A percentile compares a stretch with the other conserved stretches of the same genome.
These are phyloP conservation scores for Micractinium conductrix DNA, from an alignment of 139 green algal species.

Conservation along the genomic window DNA sequence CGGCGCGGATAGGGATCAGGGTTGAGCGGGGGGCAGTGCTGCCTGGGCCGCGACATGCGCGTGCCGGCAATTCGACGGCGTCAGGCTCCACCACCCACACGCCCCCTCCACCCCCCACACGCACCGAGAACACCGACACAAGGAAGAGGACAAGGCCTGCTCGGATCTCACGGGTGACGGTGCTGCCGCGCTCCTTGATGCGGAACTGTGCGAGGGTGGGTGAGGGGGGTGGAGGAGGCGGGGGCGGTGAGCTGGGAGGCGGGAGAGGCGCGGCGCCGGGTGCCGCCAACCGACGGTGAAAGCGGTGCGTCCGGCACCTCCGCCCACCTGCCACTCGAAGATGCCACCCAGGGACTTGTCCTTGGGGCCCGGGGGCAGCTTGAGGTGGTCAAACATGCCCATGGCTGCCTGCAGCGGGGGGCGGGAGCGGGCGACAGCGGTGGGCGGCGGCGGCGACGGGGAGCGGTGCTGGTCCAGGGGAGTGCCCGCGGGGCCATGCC, in stretches of 20 bases:
- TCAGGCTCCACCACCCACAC: too few species aligned
- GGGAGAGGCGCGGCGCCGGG: neutral
- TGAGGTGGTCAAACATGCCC: constrained; percentile 19
- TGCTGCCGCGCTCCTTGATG: constrained; percentile 29
- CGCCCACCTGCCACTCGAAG: constrained; percentile 15
- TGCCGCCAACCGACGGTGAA: neutral
- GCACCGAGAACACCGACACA: constrained; percentile 14
- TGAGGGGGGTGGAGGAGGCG: neutral
- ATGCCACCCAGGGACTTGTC: neutral
- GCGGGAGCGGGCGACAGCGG: neutral
- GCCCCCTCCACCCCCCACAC: too few species aligned
- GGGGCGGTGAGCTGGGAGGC: neutral
- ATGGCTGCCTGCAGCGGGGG: neutral
- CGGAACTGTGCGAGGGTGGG: constrained; percentile 24
- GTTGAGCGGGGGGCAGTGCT: too few species aligned
- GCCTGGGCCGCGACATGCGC: too few species aligned
- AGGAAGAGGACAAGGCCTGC: constrained; percentile 37
- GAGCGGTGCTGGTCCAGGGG: too few species aligned
- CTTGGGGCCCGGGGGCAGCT: neutral
- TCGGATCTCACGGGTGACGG: neutral
- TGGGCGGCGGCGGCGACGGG: too few species aligned
- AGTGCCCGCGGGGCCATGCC: too few species aligned
- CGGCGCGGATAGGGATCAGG: too few species aligned
- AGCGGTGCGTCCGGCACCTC: neutral
- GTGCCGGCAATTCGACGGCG: too few species aligned